Evolutionary conservation across 495 filamentous ascomycete species (phyloP).

Genomic region (Xylaria intraflava): DNA sequence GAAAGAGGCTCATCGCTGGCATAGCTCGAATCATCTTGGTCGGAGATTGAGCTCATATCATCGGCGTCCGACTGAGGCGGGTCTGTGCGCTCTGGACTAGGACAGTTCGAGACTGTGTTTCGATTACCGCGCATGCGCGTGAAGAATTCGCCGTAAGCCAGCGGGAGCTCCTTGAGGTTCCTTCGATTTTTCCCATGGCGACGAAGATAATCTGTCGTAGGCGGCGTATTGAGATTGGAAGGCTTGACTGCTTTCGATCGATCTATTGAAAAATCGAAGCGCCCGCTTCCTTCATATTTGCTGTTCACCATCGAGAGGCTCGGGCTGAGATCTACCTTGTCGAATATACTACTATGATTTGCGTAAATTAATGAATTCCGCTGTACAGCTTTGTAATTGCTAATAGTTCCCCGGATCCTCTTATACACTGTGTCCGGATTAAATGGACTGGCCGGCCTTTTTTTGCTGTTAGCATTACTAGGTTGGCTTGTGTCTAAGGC

Average conservation of each 20-base stretch:
- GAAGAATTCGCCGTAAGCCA: conserved; percentile 28
- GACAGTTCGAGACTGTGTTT: conserved; percentile 19
- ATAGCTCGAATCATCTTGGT: conserved; percentile 44
- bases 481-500: conserved; percentile 19
- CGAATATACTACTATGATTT: conserved; percentile 37
- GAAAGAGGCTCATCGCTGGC: conserved; percentile 37
- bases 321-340: conserved; percentile 45
- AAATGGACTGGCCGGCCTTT: conserved; percentile 42
- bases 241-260: conserved; percentile 14
- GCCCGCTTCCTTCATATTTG: conserved; percentile 47
- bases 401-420: conserved; percentile 36
- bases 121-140: conserved; percentile 23
- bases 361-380: conserved; percentile 16
- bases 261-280: conserved; percentile 35
- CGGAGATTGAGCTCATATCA: conserved; percentile 39
- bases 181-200: conserved; percentile 30
- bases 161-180: conserved; percentile 32
- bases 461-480: conserved; percentile 30
- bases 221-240: conserved; percentile 19
- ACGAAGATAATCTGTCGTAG: conserved; percentile 35
- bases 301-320: conserved; percentile 40
- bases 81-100: conserved; percentile 24
- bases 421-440: conserved; percentile 48
- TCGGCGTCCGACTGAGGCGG: conserved; percentile 40
- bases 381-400: conserved; percentile 18